Conservation (phyloP, 352 stramenopile genomes). For the Pythium brachiatum region DNA sequence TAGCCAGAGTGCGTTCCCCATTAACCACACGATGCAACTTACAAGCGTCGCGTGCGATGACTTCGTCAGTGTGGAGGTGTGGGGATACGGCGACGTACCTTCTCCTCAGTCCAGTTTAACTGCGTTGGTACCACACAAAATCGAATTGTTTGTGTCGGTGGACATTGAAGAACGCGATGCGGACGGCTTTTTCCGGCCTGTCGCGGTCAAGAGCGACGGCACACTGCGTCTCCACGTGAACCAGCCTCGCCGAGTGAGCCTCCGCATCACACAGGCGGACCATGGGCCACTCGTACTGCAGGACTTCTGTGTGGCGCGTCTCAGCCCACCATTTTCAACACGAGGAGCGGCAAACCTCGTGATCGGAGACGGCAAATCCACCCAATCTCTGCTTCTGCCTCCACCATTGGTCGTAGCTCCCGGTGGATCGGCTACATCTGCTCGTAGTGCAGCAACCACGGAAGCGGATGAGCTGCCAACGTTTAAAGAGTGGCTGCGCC, state of each 20-base stretch:
- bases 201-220: conserved; percentile 68
- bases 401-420: not conserved
- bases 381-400: conserved; percentile 21
- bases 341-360: conserved; percentile 17
- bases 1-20: not conserved
- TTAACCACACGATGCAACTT: conserved; percentile 18
- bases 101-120: not conserved
- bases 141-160: conserved; percentile 69
- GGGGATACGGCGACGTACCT: conserved; percentile 42
- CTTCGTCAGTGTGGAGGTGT: conserved; percentile 50
- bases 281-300: conserved; percentile 47
- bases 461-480: conserved; percentile 24
- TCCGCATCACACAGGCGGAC: conserved; percentile 72
- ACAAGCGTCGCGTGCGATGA: conserved; percentile 22
- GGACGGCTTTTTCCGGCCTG: conserved; percentile 62
- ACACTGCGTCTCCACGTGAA: conserved; percentile 60
- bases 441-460: conserved; percentile 19
- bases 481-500: conserved; percentile 20
- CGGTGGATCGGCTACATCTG: not conserved
- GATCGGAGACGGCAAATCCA: conserved; percentile 25
- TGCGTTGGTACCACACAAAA: conserved; percentile 11
- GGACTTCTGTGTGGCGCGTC: conserved; percentile 39
- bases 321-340: conserved; percentile 33
- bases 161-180: conserved; percentile 69
- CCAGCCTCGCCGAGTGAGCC: conserved; percentile 47